Base-by-base conservation (phyloP, 2,329 filamentous ascomycete species). In the Escovopsis sp. region DNA sequence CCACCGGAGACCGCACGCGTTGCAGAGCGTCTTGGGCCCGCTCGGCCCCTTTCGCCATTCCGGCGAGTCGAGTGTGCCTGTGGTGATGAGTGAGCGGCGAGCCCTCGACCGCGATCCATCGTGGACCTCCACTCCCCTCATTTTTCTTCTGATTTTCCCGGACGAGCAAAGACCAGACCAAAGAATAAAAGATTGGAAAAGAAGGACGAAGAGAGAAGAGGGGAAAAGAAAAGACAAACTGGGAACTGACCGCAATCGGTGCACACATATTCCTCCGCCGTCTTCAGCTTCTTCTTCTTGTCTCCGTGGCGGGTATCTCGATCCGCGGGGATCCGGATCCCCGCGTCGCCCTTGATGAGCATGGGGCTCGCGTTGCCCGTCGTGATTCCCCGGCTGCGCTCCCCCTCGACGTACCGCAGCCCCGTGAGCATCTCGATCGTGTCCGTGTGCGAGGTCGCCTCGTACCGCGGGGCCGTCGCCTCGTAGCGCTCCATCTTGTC, bases 1-100 rank as follows among this genome's bases (percentile, higher is more conserved):
- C 78, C 78, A 82, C 41, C 78, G 69, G 28, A 82, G 65, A 33
- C 89, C 89, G 58, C 89, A 96, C 7, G 89, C 89, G 64, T 96
- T 96, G 63, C 89, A 96, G 11, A 96, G 66, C 8, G 89, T 95
- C 62, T 96, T 95, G 1, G 88, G 88, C 2, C 89, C 89, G 48
- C 77, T 85, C 0, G 89, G 89, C 0, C 89, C 89, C 60, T 94
- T 95, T 48, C 89, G 74, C 89, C 89, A 96, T 66, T 96, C 89
- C 0, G 89, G 89, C 12, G 85, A 94, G 56, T 95, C 88, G 35
- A 93, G 71, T 0, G 86, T 95, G 32, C 75, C 76, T 80, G 47
- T 12, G 45, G 32, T 36, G 8, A 12, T 33, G 18, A 38, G 38
- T 40, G 34, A 36, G 23, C 23, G 23, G 23, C 23, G 23, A 23